phyloP scores from a whole-genome alignment of 2,329 filamentous ascomycete species.

The Calonectria ilicicola region DNA sequence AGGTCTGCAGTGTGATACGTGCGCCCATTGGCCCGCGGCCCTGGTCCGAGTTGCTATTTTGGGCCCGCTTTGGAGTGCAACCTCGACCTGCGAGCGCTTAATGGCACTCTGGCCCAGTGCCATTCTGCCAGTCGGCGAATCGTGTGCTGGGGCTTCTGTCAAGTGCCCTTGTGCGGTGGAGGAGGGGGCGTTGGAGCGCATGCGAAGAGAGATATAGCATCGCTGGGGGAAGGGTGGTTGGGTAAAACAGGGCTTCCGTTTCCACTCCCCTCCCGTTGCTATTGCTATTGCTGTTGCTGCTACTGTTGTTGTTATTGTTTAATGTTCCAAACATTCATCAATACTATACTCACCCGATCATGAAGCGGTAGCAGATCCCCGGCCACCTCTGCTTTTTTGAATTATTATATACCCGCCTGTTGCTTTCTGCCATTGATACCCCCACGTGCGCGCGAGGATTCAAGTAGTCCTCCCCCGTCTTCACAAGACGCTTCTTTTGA shows the following conservation, averaged over 20 bases:
- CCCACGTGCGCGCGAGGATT: not conserved
- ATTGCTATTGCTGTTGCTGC: not conserved
- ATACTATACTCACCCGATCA: slow-evolving; percentile 19
- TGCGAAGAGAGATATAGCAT: slow-evolving; percentile 15
- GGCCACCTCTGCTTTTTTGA: slow-evolving; percentile 23
- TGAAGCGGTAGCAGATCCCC: slow-evolving; percentile 43
- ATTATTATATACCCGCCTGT: slow-evolving; percentile 32
- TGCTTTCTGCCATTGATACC: slow-evolving; percentile 27
- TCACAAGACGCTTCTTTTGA: slow-evolving; percentile 34
- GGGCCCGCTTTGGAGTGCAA: not conserved
- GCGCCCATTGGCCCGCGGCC: slow-evolving; percentile 12
- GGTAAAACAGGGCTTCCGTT: not conserved
- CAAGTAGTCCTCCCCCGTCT: not conserved
- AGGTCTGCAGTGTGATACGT: slow-evolving; percentile 26
- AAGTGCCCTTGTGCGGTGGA: not conserved
- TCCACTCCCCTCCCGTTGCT: slow-evolving; percentile 1
- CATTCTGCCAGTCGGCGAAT: not conserved
- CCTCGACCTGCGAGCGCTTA: slow-evolving; percentile 25
- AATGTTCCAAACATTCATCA: not conserved
- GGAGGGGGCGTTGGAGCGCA: not conserved
- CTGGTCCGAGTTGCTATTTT: slow-evolving; percentile 18
- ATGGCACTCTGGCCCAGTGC: slow-evolving; percentile 5
- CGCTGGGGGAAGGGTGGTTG: not conserved
- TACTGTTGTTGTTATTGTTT: not conserved
- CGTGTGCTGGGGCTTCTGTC: not conserved